phyloP scores from a whole-genome alignment of 345 rosid genomes.

The Bretschneidera sinensis region DNA sequence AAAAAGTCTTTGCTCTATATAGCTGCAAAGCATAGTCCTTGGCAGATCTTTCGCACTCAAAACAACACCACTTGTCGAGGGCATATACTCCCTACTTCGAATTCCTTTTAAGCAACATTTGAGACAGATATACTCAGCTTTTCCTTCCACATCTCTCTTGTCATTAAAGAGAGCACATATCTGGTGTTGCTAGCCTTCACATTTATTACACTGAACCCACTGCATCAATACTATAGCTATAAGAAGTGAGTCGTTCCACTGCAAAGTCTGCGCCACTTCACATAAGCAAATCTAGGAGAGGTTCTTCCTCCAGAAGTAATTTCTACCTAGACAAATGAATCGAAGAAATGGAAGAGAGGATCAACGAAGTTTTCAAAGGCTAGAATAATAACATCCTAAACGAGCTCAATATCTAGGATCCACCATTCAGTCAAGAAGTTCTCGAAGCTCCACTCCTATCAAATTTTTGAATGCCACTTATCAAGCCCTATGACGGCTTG shows the following conservation, averaged over 20 bases:
- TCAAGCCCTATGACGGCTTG: too few species aligned
- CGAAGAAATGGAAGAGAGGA: too few species aligned
- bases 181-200: constrained; percentile 56
- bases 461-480: too few species aligned
- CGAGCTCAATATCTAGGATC: too few species aligned
- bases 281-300: too few species aligned
- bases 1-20: constrained; percentile 44
- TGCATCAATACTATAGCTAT: constrained; percentile 18
- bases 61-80: constrained; percentile 13
- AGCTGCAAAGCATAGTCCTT: constrained; percentile 40
- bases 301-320: too few species aligned
- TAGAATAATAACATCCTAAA: too few species aligned
- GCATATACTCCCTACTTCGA: constrained; percentile 17
- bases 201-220: constrained; percentile 60
- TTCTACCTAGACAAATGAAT: too few species aligned
- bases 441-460: too few species aligned
- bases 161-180: constrained; percentile 59
- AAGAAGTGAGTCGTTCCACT: constrained; percentile 1
- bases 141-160: constrained; percentile 31
- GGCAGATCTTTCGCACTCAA: constrained; percentile 57
- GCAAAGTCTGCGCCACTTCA: too few species aligned
- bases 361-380: too few species aligned
- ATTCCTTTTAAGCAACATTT: constrained; percentile 43
- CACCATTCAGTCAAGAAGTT: too few species aligned
- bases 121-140: constrained; percentile 43